Base-by-base conservation (phyloP, 75 land plant genomes). In the Azolla pinnata region DNA sequence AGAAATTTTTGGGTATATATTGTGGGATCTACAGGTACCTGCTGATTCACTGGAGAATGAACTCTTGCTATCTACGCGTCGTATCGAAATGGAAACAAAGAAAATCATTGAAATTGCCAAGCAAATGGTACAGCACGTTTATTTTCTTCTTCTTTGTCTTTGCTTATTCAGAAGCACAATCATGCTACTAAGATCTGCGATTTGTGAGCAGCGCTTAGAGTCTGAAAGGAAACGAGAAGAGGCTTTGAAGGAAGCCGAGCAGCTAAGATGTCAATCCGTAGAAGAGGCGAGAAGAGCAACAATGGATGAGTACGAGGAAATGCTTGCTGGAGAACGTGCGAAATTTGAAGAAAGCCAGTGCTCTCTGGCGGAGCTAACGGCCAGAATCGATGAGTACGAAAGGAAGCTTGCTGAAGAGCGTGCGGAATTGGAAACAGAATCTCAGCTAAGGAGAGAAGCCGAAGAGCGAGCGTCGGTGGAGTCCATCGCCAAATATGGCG, bases 381-480 rank as follows among this genome's bases (percentile, higher is more conserved):
- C n/a, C n/a, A n/a, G n/a, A n/a, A n/a, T n/a, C n/a, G 2, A 23
- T 2, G 49, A 46, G 49, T 18, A 46, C n/a, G 17, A 3, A 14
- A 46, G n/a, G 14, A 46, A 46, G 2, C 49, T 46, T 17, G 49
- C 4, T 18, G 49, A 46, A 3, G 49, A 18, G 21, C n/a, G 23
- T 23, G 21, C 23, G 14, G 21, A 31, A 33, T 29, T 44, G 30
- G 66, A 63, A 26, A 52, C 67, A 16, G 71, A 77, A 57, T 40
- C 57, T 2, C 62, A 72, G 34, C 67, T 62, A 57, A 59, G 75
- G 33, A 65, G 75, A 19, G 51, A 60, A 44, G 80, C 74, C 18
- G 75, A 82, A 46, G 18, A 61, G 29, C 50, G 48, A 34, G 72
- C 75, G 19, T 57, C 47, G 20, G 54, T 52, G 17, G 67, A 73